These are phyloP conservation scores for Penicillium riverlandense DNA, from an alignment of 495 filamentous ascomycete genomes.

Conservation along the genomic window DNA sequence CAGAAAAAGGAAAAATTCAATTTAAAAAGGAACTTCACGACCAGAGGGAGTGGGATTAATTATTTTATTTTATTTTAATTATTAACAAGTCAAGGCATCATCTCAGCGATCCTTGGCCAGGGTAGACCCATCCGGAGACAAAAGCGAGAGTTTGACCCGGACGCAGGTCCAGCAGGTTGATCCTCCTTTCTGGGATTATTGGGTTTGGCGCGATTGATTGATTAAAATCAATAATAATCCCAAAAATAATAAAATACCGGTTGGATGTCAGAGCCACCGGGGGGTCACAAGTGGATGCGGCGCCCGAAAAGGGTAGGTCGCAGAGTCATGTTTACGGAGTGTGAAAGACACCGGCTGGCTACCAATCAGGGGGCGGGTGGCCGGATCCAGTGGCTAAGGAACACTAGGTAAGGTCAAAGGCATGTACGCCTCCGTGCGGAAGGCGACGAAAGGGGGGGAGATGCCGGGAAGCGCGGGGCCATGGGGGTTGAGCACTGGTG, in stretches of 20 bases:
- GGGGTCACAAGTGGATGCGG: constrained; percentile 32
- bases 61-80: constrained; percentile 13
- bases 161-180: constrained; percentile 43
- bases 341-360: constrained; percentile 13
- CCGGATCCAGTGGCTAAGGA: neutral
- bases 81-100: constrained; percentile 42
- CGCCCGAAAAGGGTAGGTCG: constrained; percentile 24
- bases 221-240: neutral
- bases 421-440: constrained; percentile 19
- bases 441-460: constrained; percentile 15
- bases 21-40: constrained; percentile 20
- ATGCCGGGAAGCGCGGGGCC: constrained; percentile 20
- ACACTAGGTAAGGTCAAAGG: constrained; percentile 1
- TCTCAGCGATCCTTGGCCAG: constrained; percentile 2
- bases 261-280: constrained; percentile 40
- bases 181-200: constrained; percentile 29
- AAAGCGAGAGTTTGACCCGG: constrained; percentile 36
- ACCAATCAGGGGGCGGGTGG: constrained; percentile 7
- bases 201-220: neutral
- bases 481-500: constrained; percentile 24
- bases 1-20: neutral
- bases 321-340: constrained; percentile 14
- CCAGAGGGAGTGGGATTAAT: constrained; percentile 7
- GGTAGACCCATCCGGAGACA: constrained; percentile 23
- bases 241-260: constrained; percentile 18